Evolutionary conservation across 257 asterid genomes (phyloP).

Genomic region (Forsythia viridissima): DNA sequence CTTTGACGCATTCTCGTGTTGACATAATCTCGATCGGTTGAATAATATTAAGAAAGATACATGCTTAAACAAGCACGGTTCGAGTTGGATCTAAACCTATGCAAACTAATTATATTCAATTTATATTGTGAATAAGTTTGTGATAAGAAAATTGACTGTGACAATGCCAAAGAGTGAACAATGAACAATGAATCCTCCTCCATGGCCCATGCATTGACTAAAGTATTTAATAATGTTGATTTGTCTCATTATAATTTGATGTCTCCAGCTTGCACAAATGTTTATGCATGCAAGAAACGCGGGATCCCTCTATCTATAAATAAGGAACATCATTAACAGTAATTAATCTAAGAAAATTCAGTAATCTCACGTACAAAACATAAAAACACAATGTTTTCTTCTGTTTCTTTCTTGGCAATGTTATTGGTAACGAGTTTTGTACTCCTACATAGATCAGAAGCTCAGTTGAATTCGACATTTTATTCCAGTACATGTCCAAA

Average conservation of each 20-base stretch:
- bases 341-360: background rate
- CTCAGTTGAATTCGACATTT: conserved; percentile 47
- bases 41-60: background rate
- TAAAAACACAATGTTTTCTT: conserved; percentile 26
- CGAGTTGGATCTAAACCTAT: background rate
- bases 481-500: conserved; percentile 62
- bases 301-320: background rate
- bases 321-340: background rate
- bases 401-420: conserved; percentile 14
- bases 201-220: background rate
- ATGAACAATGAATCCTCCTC: too few species aligned
- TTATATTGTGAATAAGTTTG: too few species aligned
- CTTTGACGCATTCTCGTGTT: background rate
- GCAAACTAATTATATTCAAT: too few species aligned
- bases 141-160: background rate
- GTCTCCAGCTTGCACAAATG: background rate
- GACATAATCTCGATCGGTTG: background rate
- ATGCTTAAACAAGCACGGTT: too few species aligned
- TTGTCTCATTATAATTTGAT: conserved; percentile 1
- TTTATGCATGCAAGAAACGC: conserved; percentile 10
- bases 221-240: background rate
- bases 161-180: background rate
- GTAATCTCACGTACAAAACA: background rate
- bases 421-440: conserved; percentile 4
- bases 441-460: conserved; percentile 37